A percentile compares a stretch with the other conserved stretches of the same genome.
Evolutionary conservation across 2,329 filamentous ascomycete species (phyloP).

Genomic region (Aspergillus sp.): DNA sequence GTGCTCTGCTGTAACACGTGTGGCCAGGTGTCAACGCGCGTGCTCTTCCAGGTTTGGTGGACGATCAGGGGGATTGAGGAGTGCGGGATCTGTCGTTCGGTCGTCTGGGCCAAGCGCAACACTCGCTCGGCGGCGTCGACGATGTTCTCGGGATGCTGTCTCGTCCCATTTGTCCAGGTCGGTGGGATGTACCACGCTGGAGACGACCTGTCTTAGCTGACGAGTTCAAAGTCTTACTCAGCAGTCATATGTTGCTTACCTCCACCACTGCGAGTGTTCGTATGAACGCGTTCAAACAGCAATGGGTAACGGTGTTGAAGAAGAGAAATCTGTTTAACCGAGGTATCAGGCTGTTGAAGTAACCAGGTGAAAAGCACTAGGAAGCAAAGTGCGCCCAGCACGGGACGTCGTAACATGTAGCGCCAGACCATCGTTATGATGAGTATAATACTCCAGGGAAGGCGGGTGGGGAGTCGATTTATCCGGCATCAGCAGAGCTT

Average conservation of each 20-base stretch:
- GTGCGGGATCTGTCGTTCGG: constrained; percentile 20
- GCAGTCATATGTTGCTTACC: not conserved
- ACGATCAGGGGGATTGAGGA: constrained; percentile 34
- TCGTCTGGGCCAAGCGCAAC: constrained; percentile 17
- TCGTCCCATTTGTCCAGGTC: constrained; percentile 3
- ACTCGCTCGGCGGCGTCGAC: constrained; percentile 32
- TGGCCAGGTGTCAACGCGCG: constrained; percentile 29
- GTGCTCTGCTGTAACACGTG: constrained; percentile 25
- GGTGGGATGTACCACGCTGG: constrained; percentile 18
- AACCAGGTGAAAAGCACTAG: not conserved
- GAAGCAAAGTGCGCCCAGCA: not conserved
- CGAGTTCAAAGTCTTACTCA: no score
- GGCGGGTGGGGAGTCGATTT: not conserved
- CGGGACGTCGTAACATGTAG: not conserved
- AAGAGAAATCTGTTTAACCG: not conserved
- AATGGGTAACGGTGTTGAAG: not conserved
- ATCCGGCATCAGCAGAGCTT: no score
- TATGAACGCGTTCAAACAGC: not conserved
- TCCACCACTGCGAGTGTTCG: not conserved
- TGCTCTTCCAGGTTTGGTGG: constrained; percentile 39
- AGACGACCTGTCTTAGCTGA: no score
- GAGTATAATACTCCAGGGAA: no score
- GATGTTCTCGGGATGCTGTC: constrained; percentile 19
- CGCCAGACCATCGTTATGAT: not conserved
- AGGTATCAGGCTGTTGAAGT: not conserved